Evolutionary conservation across 768 basidiomycete genomes (phyloP).

Genomic region (Antrodiella citrinella): DNA sequence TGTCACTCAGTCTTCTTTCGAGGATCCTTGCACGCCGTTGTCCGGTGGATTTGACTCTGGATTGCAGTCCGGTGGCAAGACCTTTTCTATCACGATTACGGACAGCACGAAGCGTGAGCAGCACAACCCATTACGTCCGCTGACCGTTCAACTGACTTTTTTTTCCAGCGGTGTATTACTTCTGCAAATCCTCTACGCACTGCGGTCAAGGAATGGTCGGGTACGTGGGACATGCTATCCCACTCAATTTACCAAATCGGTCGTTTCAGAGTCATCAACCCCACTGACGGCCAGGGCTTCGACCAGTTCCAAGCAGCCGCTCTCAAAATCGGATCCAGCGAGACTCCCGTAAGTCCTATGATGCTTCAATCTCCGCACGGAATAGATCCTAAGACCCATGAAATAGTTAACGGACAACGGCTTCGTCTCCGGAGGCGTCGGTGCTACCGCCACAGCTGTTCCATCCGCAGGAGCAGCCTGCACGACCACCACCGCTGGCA

Average conservation of each 20-base stretch:
- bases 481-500: background rate
- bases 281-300: slow-evolving; percentile 35
- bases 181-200: slow-evolving; percentile 39
- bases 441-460: slow-evolving; percentile 26
- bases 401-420: slow-evolving; percentile 32
- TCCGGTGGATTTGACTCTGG: slow-evolving; percentile 16
- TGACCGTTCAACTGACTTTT: slow-evolving; percentile 36
- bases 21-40: slow-evolving; percentile 13
- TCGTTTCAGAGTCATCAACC: slow-evolving; percentile 32
- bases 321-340: slow-evolving; percentile 25
- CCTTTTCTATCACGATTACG: slow-evolving; percentile 39
- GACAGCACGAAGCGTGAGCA: slow-evolving; percentile 34
- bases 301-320: slow-evolving; percentile 35
- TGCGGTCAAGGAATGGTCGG: slow-evolving; percentile 47
- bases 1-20: slow-evolving; percentile 16
- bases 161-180: slow-evolving; percentile 51
- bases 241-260: background rate
- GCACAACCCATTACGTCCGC: background rate
- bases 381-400: too few species aligned
- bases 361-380: too few species aligned
- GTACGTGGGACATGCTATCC: slow-evolving; percentile 4
- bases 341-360: slow-evolving; percentile 28
- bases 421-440: slow-evolving; percentile 34
- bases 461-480: slow-evolving; percentile 19
- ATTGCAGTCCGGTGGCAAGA: slow-evolving; percentile 17